Conservation (phyloP, 305 asterid genomes). For the Ajuga reptans region DNA sequence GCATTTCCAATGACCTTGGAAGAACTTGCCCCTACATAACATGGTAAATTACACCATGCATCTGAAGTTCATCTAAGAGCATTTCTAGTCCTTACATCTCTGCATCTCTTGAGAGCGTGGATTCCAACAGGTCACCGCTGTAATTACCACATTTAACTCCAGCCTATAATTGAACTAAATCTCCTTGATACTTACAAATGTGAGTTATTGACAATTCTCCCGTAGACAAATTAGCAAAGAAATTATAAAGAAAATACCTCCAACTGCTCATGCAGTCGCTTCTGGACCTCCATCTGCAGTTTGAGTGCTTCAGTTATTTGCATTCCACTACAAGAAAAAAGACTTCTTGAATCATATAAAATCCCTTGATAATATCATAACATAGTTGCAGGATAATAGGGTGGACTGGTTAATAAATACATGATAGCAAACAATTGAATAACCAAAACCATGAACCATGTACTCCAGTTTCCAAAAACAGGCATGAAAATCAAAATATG, state of each 20-base stretch:
- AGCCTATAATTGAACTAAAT: background rate
- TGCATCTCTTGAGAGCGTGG: background rate
- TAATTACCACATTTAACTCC: background rate
- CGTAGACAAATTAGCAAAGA: background rate
- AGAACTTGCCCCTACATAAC: background rate
- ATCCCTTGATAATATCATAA: background rate
- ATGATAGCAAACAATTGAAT: background rate
- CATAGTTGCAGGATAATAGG: background rate
- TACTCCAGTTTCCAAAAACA: background rate
- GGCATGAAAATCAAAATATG: background rate
- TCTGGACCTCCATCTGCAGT: slow-evolving; percentile 99
- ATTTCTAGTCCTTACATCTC: background rate
- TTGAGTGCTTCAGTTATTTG: slow-evolving; percentile 91
- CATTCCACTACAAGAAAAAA: slow-evolving; percentile 57
- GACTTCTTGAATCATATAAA: slow-evolving; percentile 2
- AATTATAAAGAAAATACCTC: slow-evolving; percentile 49
- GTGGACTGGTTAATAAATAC: background rate
- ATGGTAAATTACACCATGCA: background rate
- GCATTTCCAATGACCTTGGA: background rate
- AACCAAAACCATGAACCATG: slow-evolving; percentile 4
- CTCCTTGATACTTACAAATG: background rate
- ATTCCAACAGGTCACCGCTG: background rate
- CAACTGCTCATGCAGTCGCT: slow-evolving; percentile 90
- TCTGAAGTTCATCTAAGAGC: background rate
- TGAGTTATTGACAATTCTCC: background rate